Evolutionary conservation across 1,284 basidiomycete species (phyloP), one percentile per base, ranked within the genome.

Genomic region (Puccinia sorghi): DNA sequence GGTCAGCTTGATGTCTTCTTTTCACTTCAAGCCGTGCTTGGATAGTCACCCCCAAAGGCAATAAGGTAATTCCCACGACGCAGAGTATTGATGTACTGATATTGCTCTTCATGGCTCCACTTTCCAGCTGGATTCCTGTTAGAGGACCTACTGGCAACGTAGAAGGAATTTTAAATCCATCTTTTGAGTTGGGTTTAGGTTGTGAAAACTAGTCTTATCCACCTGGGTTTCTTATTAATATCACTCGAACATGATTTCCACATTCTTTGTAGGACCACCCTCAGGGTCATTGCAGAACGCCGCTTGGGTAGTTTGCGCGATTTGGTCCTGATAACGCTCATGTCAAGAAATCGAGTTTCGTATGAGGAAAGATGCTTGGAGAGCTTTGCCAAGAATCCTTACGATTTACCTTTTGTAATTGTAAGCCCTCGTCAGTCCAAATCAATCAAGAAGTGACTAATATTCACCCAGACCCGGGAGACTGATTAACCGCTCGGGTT

Each of bases 101-200:
- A 22, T 43, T 37, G 15, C 11, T 3, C 25, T n/a, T 22, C 52
- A 27, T 72, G 32, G 7, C 22, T 27, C 39, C 22, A 11, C 11
- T 7, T 72, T 25, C 39, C 37, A 77, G 74, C 41, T 77, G 74
- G 74, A 67, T 77, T 59, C 74, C 74, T 39, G 74, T 77, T n/a
- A 66, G 74, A 37, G 74, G 74, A 43, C 74, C 74, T 6, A 77
- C 50, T 46, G 74, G 74, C 54, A 9, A 69, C n/a, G 74, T 77
- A 20, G 74, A 77, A 77, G 74, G 74, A 32, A 77, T 77, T 48
- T 66, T 77, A 25, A 77, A 77, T 48, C 74, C 74, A 57, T 77
- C 74, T 77, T 77, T 77, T 59, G 74, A 77, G 74, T 77, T 32
- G 43, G 74, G 46, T 52, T 48, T 48, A 27, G 25, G 20, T 46